phyloP scores from a whole-genome alignment of 352 stramenopile genomes.

The Phytophthora idaei region DNA sequence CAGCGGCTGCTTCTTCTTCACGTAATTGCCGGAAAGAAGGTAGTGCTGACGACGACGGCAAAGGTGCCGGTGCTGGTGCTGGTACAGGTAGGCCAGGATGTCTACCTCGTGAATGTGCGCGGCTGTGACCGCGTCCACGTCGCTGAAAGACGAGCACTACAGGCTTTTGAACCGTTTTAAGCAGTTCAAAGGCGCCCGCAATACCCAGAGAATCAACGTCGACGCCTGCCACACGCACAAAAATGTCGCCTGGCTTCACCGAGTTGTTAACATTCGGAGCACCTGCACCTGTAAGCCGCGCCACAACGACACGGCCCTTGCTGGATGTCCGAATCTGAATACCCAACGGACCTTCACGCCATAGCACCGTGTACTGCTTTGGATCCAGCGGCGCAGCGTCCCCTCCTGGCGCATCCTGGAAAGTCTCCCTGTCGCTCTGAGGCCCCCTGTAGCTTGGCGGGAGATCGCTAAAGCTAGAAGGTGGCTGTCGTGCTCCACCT shows the following conservation, averaged over 20 bases:
- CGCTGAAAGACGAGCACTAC: slow-evolving; percentile 80
- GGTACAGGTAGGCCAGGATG: slow-evolving; percentile 23
- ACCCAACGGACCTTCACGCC: slow-evolving; percentile 74
- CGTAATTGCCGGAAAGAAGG: slow-evolving; percentile 69
- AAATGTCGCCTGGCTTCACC: slow-evolving; percentile 73
- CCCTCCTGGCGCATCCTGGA: slow-evolving; percentile 4
- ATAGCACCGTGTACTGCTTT: slow-evolving; percentile 78
- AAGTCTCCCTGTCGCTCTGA: slow-evolving; percentile 11
- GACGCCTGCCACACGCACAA: slow-evolving; percentile 74
- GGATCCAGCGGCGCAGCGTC: slow-evolving; percentile 31
- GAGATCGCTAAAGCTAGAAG: slow-evolving; percentile 25
- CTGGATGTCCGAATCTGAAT: slow-evolving; percentile 82
- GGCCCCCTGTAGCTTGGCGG: slow-evolving; percentile 22
- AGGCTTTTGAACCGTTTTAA: slow-evolving; percentile 81
- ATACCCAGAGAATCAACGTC: slow-evolving; percentile 77
- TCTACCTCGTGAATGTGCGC: slow-evolving; percentile 23
- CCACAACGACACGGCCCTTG: slow-evolving; percentile 71
- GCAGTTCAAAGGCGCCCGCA: slow-evolving; percentile 73
- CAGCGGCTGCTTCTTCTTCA: slow-evolving; percentile 49
- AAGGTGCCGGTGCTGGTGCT: slow-evolving; percentile 20
- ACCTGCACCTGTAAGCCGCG: slow-evolving; percentile 71
- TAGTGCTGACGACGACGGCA: slow-evolving; percentile 40
- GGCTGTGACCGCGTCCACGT: slow-evolving; percentile 27
- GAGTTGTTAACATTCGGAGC: slow-evolving; percentile 53
- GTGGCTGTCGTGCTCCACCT: slow-evolving; percentile 32